Base-by-base conservation (phyloP, 1,284 basidiomycete species). In the Puccinia novopanici region DNA sequence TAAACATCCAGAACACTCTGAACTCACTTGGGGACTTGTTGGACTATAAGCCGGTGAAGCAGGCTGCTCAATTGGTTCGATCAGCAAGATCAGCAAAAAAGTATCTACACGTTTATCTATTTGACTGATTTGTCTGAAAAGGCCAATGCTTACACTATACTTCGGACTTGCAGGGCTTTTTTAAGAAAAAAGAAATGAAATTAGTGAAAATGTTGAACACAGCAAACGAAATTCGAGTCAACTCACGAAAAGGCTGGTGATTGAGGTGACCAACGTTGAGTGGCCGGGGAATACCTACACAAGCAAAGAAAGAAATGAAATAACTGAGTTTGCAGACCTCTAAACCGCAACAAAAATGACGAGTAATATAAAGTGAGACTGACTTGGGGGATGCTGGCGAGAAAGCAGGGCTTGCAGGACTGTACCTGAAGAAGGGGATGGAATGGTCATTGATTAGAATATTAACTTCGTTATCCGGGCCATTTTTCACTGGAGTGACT, bases 371-470 rank as follows among this genome's bases (percentile, higher is more conserved):
- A 24, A n/a, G 15, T 12, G 8, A 37, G 59, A 73, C 70, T 54
- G 27, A 76, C 75, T 76, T 82, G 37, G 80, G 82, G 30, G 80
- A 78, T 77, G 82, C 81, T 10, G 82, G 80, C 37, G 75, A 79
- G 37, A 73, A 81, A 37, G 81, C 72, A 40, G 81, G 70, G 42
- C 79, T 81, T 59, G 79, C 79, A 15, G 79, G 79, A 48, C 79
- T 79, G 37, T 81, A 81, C 59, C 71, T 81, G 34, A n/a, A 71
- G 1, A 13, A 50, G 30, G 6, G 19, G 19, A 42, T 22, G 45
- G 42, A 12, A 61, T 40, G 19, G 42, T 22, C 19, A 0, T 91
- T 93, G 0, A 92, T 0, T 92, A 92, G 1, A 92, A 93, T 86
- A 93, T 94, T 70, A n/a, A 10, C 27, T 48, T 6, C 22, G 15